Evolutionary conservation across 129 eudicot species (phyloP).

Genomic region (Centrapalus pauciflorus): DNA sequence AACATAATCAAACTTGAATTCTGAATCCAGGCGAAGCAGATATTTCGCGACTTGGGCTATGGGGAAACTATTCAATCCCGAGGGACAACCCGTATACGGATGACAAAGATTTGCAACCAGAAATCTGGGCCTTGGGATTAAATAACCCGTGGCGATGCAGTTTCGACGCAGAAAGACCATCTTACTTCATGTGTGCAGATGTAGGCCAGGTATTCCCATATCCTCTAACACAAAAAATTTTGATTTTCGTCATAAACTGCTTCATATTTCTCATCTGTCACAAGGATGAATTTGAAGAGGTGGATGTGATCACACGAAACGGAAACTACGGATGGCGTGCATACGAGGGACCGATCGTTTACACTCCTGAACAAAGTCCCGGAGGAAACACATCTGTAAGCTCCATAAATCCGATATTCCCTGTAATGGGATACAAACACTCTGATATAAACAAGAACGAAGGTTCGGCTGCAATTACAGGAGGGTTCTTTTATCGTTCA

Average conservation of each 20-base stretch:
- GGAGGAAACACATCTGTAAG: constrained; percentile 67
- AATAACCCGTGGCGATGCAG: constrained; percentile 92
- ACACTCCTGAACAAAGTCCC: constrained; percentile 41
- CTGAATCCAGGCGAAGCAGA: constrained; percentile 53
- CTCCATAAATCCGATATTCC: constrained; percentile 58
- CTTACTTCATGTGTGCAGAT: constrained; percentile 82
- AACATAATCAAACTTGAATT: not conserved
- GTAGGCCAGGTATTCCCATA: constrained; percentile 54
- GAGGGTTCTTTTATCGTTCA: constrained; percentile 79
- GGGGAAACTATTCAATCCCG: constrained; percentile 95
- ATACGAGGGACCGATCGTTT: constrained; percentile 56
- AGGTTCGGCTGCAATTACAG: constrained; percentile 86
- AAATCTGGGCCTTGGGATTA: constrained; percentile 85
- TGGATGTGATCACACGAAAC: constrained; percentile 54
- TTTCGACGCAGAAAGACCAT: constrained; percentile 80
- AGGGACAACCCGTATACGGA: constrained; percentile 60
- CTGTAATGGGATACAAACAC: constrained; percentile 86
- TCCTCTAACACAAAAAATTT: not conserved
- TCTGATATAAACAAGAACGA: constrained; percentile 50
- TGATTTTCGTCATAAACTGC: not conserved
- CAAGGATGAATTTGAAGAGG: constrained; percentile 70
- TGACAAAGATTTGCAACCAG: constrained; percentile 58
- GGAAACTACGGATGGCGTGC: constrained; percentile 90
- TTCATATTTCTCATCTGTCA: not conserved
- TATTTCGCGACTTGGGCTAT: constrained; percentile 42